phyloP scores from a whole-genome alignment of 2,329 filamentous ascomycete species.

The Aureobasidium pullulans region DNA sequence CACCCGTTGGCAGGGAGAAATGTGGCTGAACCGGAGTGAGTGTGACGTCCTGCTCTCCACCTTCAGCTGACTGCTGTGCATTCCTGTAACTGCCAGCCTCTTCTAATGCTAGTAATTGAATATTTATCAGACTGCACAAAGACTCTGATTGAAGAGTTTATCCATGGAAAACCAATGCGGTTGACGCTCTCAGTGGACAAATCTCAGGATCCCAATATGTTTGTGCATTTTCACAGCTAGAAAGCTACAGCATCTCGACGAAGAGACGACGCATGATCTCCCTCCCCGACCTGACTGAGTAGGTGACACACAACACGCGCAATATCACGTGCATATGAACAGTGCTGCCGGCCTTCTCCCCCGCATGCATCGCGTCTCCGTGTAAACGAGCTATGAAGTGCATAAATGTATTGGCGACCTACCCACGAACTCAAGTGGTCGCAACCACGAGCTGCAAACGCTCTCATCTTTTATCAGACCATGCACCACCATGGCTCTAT shows the following conservation, averaged over 20 bases:
- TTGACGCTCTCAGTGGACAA: too few relatives aligned
- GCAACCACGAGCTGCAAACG: too few relatives aligned
- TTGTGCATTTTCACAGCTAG: neutral
- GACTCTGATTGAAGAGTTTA: neutral
- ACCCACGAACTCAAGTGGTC: too few relatives aligned
- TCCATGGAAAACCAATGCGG: too few relatives aligned
- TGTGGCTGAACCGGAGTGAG: neutral
- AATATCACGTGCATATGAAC: neutral
- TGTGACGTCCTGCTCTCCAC: neutral
- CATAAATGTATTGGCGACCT: too few relatives aligned
- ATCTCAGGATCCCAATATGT: too few relatives aligned
- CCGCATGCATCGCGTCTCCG: too few relatives aligned
- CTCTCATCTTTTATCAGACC: too few relatives aligned
- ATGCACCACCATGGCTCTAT: too few relatives aligned
- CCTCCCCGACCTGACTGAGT: neutral
- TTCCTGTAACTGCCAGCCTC: neutral
- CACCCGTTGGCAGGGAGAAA: conserved; percentile 4
- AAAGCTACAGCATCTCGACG: neutral
- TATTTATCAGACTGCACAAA: neutral
- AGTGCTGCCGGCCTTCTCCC: too few relatives aligned
- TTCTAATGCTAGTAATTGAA: neutral
- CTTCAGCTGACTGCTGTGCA: neutral
- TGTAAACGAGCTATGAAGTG: too few relatives aligned
- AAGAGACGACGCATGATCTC: neutral
- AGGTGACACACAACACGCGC: neutral